phyloP scores from a whole-genome alignment of 176 grass and related monocot species.

The Rhynchospora pubera region DNA sequence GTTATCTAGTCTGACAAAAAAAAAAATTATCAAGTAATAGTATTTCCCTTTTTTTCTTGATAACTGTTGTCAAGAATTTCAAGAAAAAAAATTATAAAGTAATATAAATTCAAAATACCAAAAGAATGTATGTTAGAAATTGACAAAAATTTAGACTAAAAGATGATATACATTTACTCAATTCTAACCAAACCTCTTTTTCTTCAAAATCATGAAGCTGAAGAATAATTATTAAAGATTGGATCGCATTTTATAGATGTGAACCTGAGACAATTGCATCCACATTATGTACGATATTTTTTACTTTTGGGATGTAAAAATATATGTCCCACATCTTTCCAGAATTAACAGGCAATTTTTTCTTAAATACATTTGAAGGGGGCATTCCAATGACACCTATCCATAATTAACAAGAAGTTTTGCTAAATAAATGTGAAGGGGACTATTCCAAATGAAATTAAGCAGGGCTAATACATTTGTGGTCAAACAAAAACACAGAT shows the following conservation, averaged over 20 bases:
- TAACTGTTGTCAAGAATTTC: too few species aligned
- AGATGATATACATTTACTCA: too few species aligned
- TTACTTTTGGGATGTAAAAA: background rate
- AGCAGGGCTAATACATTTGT: background rate
- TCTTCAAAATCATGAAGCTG: background rate
- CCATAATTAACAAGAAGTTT: background rate
- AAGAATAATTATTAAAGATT: too few species aligned
- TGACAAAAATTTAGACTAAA: too few species aligned
- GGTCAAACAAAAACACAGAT: conserved; percentile 17
- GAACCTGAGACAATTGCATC: too few species aligned
- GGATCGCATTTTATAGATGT: too few species aligned
- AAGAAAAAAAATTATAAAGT: too few species aligned
- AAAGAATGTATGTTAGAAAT: background rate
- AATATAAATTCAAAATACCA: too few species aligned
- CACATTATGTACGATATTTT: background rate
- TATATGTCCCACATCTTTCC: background rate
- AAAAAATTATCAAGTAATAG: too few species aligned
- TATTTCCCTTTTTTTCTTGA: too few species aligned
- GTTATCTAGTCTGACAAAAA: too few species aligned
- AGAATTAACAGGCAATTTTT: background rate
- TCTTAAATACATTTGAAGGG: background rate
- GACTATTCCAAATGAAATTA: background rate
- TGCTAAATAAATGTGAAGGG: background rate
- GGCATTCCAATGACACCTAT: background rate
- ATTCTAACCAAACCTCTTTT: background rate